Base-by-base conservation (phyloP, 1,284 basidiomycete species). In the Stereum hirsutum region DNA sequence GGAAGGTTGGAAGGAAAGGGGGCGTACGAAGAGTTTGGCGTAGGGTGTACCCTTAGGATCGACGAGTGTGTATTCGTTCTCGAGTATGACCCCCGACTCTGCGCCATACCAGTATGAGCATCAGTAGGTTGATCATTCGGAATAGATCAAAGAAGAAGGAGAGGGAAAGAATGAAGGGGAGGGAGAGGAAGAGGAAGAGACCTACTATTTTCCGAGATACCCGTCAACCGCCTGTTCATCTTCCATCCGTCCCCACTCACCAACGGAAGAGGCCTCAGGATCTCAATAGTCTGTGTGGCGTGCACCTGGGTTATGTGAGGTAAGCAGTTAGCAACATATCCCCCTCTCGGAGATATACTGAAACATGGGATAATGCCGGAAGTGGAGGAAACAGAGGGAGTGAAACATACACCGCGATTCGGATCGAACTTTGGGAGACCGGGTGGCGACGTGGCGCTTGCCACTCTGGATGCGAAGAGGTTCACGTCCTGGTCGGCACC, bases 31-130 rank as follows among this genome's bases (percentile, higher is more conserved):
- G 57, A 88, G 78, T 52, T 73, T 80, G 14, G 83, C 81, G 51
- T 90, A 89, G 2, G 70, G 66, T 1, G 68, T 72, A 27, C 78
- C 82, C 0, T 74, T 60, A 5, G 78, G 65, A 54, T 82, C 79
- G 17, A 84, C 64, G 27, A 91, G 73, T 2, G 69, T 54, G 35
- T 69, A 68, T 56, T 89, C 84, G 12, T 60, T 62, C 41, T 84
- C 86, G 11, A 87, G 48, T 43, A 91, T 74, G 46, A 91, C 76
- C 2, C 89, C 89, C 37, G 77, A 81, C 57, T 85, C 86, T 89
- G 49, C 8, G 17, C n/a, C n/a, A n/a, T n/a, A n/a, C n/a, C n/a
- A n/a, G n/a, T n/a, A n/a, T n/a, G n/a, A n/a, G n/a, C n/a, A n/a
- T n/a, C n/a, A n/a, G n/a, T n/a, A n/a, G n/a, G n/a, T n/a, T n/a